Evolutionary conservation across 441 rosid genomes (phyloP).

Genomic region (Erodium trifolium): DNA sequence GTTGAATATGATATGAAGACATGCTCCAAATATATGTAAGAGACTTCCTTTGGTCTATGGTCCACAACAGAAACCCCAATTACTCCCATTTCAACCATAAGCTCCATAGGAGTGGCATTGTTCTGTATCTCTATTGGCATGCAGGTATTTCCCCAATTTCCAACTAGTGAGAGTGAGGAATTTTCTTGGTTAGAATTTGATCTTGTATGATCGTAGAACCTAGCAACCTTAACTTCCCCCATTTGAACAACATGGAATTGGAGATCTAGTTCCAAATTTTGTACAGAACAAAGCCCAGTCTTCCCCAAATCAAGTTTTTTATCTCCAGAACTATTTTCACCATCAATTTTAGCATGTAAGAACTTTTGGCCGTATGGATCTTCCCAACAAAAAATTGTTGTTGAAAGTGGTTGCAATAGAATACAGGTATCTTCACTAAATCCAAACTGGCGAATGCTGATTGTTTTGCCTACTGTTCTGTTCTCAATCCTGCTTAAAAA

Average conservation of each 20-base stretch:
- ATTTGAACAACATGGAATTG: conserved; percentile 60
- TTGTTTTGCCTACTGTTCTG: conserved; percentile 49
- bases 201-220: conserved; percentile 44
- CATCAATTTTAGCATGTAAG: conserved; percentile 59
- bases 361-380: conserved; percentile 89
- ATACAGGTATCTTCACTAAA: conserved; percentile 78
- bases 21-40: conserved; percentile 71
- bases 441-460: conserved; percentile 87
- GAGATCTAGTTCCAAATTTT: conserved; percentile 39
- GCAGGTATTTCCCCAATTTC: conserved; percentile 38
- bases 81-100: conserved; percentile 80
- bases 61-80: conserved; percentile 89
- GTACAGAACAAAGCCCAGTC: conserved; percentile 37
- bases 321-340: conserved; percentile 30
- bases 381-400: conserved; percentile 84
- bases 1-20: conserved; percentile 77
- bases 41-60: conserved; percentile 82
- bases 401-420: conserved; percentile 61
- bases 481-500: conserved; percentile 71
- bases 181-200: conserved; percentile 34
- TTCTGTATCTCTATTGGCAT: conserved; percentile 34
- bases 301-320: conserved; percentile 65
- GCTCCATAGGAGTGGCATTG: conserved; percentile 51
- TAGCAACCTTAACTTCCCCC: conserved; percentile 64
- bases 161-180: conserved; percentile 33